A percentile compares a stretch with the other conserved stretches of the same genome.
These are phyloP conservation scores for Magnolia officinalis DNA, from an alignment of 164 flowering plant genomes.

Conservation along the genomic window DNA sequence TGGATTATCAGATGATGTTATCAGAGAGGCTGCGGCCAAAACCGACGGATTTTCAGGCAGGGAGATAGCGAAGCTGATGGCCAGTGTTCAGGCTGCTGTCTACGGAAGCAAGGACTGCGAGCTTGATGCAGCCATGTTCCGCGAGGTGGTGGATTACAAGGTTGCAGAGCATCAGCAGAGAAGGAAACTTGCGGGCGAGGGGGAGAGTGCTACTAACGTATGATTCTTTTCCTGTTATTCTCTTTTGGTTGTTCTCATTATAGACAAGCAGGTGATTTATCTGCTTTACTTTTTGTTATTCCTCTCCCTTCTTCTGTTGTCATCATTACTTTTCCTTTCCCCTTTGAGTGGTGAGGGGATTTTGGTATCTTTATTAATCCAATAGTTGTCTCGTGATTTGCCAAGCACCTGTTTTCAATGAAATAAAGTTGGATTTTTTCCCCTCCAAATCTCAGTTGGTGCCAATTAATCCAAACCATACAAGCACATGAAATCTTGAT, in stretches of 20 bases:
- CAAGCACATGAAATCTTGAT: neutral
- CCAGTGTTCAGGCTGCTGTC: constrained; percentile 96
- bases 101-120: constrained; percentile 84
- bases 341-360: neutral
- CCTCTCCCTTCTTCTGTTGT: neutral
- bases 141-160: constrained; percentile 94
- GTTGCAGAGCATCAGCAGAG: constrained; percentile 96
- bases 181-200: constrained; percentile 56
- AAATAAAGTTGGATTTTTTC: neutral
- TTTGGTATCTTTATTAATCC: neutral
- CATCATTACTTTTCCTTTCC: neutral
- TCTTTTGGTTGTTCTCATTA: neutral
- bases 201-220: neutral
- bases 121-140: constrained; percentile 70
- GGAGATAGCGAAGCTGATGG: constrained; percentile 96
- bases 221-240: neutral
- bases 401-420: neutral
- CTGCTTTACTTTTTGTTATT: neutral
- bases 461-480: neutral
- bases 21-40: constrained; percentile 81
- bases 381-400: neutral
- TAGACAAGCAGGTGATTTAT: neutral
- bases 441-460: neutral
- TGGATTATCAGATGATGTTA: constrained; percentile 69
- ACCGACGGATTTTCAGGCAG: constrained; percentile 94